Evolutionary conservation across 2,329 filamentous ascomycete species (phyloP), one percentile per base, ranked within the genome.

Genomic region (Xylariaceae sp.): DNA sequence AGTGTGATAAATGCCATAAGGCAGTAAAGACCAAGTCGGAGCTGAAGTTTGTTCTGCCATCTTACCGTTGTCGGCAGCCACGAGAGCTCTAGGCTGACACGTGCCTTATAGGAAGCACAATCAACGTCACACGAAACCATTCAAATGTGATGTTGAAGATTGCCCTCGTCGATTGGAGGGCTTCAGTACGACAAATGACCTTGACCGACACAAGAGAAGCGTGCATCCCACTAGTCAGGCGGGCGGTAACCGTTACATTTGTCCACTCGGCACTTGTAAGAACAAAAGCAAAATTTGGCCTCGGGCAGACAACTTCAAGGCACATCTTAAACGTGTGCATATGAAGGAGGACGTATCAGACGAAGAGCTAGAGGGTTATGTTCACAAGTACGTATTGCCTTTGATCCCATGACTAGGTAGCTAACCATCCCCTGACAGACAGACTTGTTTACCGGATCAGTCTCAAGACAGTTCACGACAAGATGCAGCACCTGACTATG

Each of bases 291-390:
- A 95, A 68, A 74, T 80, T 29, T 96, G 90, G 90, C 87, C 88
- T 1, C 83, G 92, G 18, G 77, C 86, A 44, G 92, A 97, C 70
- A 97, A 97, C 66, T 96, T 96, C 70, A 86, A 86, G 56, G 84
- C 87, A 29, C 92, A 97, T 67, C 78, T 96, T 39, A 77, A 75
- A 43, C 82, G 87, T 9, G 84, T 90, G 64, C 92, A 96, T 68
- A 57, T 59, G 0, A 68, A 70, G 3, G 23, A 66, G 1, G 67
- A 77, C 8, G 51, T 55, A 3, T 55, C 67, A 2, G 75, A 77
- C 2, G 70, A 73, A 15, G 72, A 77, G 26, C 57, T 81, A 4
- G 66, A 68, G 16, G 33, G 61, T 10, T 81, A 62, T 43, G 43
- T 64, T 13, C 57, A 64, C 46, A 63, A 58, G 72, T 74, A 57